A percentile compares a stretch with the other conserved stretches of the same genome.
Conservation (phyloP, 2,329 filamentous ascomycete species). For the Pezicula rhizophila region DNA sequence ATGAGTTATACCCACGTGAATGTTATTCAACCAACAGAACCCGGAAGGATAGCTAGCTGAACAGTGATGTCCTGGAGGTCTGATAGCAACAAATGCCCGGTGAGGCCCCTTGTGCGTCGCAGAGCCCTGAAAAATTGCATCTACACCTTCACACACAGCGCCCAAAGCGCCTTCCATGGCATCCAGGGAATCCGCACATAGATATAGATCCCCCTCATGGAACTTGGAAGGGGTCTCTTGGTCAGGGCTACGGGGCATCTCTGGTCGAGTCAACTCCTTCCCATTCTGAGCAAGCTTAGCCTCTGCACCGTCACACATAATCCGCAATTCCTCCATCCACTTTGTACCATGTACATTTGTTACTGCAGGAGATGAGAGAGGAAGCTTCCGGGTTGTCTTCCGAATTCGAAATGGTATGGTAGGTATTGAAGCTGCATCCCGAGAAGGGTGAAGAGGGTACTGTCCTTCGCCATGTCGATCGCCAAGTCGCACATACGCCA, state of each 20-base stretch:
- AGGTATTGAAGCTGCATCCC: constrained; percentile 44
- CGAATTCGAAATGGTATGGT: constrained; percentile 75
- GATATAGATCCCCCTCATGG: constrained; percentile 85
- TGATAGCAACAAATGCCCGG: constrained; percentile 84
- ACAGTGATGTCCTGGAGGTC: constrained; percentile 93
- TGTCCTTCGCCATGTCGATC: constrained; percentile 68
- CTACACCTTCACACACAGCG: constrained; percentile 88
- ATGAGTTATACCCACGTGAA: constrained; percentile 93
- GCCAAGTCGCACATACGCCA: constrained; percentile 87
- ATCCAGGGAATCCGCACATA: constrained; percentile 77
- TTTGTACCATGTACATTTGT: constrained; percentile 85
- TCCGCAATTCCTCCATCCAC: constrained; percentile 89
- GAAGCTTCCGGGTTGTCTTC: constrained; percentile 67
- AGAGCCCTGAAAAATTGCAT: constrained; percentile 64
- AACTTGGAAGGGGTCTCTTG: constrained; percentile 45
- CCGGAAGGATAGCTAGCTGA: constrained; percentile 84
- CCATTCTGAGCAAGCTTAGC: constrained; percentile 68
- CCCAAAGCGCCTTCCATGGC: constrained; percentile 89
- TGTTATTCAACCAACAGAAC: constrained; percentile 98
- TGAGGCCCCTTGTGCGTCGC: constrained; percentile 47
- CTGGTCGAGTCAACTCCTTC: constrained; percentile 70
- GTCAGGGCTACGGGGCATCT: constrained; percentile 48
- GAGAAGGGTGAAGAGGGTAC: constrained; percentile 60
- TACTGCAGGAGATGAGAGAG: constrained; percentile 69
- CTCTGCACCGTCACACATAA: constrained; percentile 78